Evolutionary conservation across 441 rosid genomes (phyloP).

Genomic region (Omphalea diandra): DNA sequence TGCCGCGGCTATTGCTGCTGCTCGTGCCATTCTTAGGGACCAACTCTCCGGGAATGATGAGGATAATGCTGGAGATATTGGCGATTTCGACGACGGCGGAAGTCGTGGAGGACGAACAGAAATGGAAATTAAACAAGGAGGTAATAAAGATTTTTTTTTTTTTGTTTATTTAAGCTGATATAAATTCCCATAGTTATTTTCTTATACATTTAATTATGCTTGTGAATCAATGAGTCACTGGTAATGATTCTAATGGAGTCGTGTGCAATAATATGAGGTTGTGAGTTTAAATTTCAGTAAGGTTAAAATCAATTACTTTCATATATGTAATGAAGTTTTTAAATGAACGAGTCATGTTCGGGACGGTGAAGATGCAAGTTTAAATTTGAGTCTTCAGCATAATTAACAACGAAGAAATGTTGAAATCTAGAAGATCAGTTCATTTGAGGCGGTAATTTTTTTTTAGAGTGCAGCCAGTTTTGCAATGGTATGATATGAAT

Average conservation of each 20-base stretch:
- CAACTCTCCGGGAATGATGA: conserved; percentile 16
- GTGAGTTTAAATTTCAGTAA: too few species aligned
- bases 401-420: too few species aligned
- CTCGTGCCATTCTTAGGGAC: conserved; percentile 56
- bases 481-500: background rate
- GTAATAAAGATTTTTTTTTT: background rate
- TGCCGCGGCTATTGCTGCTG: conserved; percentile 77
- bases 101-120: conserved; percentile 12
- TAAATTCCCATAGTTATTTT: too few species aligned
- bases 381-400: too few species aligned
- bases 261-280: too few species aligned
- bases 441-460: background rate
- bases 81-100: conserved; percentile 13
- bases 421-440: background rate
- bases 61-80: conserved; percentile 10
- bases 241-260: too few species aligned
- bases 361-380: too few species aligned
- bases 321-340: too few species aligned
- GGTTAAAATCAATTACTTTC: too few species aligned
- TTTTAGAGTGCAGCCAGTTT: background rate
- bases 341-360: too few species aligned
- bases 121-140: conserved; percentile 1
- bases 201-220: too few species aligned
- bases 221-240: too few species aligned
- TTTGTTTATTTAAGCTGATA: background rate